These are phyloP conservation scores for Fusarium devonianum DNA, from an alignment of 2,329 filamentous ascomycete genomes.

Conservation along the genomic window DNA sequence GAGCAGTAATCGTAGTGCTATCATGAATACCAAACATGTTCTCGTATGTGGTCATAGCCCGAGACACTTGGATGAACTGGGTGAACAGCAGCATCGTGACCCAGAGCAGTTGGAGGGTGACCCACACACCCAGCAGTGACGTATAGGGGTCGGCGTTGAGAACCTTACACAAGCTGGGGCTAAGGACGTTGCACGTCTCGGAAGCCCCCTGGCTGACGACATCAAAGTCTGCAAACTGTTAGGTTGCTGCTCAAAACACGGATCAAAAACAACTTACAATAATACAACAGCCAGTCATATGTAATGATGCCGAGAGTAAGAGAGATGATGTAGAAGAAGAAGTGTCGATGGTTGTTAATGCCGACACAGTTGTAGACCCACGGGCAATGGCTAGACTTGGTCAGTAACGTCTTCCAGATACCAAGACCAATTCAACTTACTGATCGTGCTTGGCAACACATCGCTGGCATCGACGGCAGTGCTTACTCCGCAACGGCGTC, in stretches of 20 bases:
- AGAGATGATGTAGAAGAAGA: slow-evolving; percentile 85
- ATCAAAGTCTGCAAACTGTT: slow-evolving; percentile 64
- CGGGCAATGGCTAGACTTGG: slow-evolving; percentile 78
- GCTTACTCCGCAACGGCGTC: slow-evolving; percentile 91
- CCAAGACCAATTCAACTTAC: slow-evolving; percentile 59
- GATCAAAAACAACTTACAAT: slow-evolving; percentile 62
- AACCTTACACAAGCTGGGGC: slow-evolving; percentile 75
- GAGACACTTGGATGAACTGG: slow-evolving; percentile 89
- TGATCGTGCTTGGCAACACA: slow-evolving; percentile 98
- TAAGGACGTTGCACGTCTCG: slow-evolving; percentile 75
- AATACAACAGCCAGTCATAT: slow-evolving; percentile 75
- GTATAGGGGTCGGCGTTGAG: slow-evolving; percentile 86
- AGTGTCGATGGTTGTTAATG: slow-evolving; percentile 94
- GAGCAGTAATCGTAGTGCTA: slow-evolving; percentile 68
- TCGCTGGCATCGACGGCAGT: slow-evolving; percentile 88
- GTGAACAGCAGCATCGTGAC: slow-evolving; percentile 96
- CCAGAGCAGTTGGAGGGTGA: slow-evolving; percentile 86
- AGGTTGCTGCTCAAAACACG: slow-evolving; percentile 4
- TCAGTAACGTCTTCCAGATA: slow-evolving; percentile 22
- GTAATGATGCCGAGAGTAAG: slow-evolving; percentile 77
- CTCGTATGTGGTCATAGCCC: slow-evolving; percentile 95
- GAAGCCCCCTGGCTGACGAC: slow-evolving; percentile 60
- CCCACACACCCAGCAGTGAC: slow-evolving; percentile 81
- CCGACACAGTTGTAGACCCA: slow-evolving; percentile 98
- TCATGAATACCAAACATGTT: slow-evolving; percentile 86